Evolutionary conservation across 2,329 filamentous ascomycete genomes (phyloP).

Genomic region (Clonostachys rosea): DNA sequence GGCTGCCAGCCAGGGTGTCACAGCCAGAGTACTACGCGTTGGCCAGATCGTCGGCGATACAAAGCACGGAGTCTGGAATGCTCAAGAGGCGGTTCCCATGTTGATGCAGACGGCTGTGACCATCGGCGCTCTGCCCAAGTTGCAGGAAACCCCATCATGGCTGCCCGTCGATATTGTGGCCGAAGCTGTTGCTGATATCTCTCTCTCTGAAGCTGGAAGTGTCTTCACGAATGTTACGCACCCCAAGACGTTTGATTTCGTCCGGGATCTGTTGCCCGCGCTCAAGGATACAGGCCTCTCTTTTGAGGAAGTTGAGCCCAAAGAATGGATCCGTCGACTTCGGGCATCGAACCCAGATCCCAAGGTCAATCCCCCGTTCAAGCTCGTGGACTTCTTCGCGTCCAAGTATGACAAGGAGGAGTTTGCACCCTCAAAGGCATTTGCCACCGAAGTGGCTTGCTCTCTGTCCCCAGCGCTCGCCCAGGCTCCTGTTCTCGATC

Average conservation of each 20-base stretch:
- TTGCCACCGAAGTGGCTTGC: slow-evolving; percentile 27
- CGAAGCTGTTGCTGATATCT: slow-evolving; percentile 20
- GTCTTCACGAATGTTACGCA: slow-evolving; percentile 43
- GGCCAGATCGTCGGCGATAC: slow-evolving; percentile 47
- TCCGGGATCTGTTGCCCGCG: slow-evolving; percentile 40
- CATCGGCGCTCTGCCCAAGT: slow-evolving; percentile 37
- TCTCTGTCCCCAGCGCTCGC: slow-evolving; percentile 38
- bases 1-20: slow-evolving; percentile 19
- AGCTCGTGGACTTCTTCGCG: slow-evolving; percentile 47
- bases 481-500: slow-evolving; percentile 22
- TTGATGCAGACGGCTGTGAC: slow-evolving; percentile 42
- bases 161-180: slow-evolving; percentile 35
- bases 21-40: slow-evolving; percentile 32
- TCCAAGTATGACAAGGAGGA: slow-evolving; percentile 21
- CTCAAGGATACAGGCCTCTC: slow-evolving; percentile 34
- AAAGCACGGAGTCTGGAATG: slow-evolving; percentile 41
- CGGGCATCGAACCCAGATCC: slow-evolving; percentile 37
- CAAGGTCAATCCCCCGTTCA: slow-evolving; percentile 42
- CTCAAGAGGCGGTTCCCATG: slow-evolving; percentile 45
- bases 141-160: slow-evolving; percentile 38
- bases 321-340: slow-evolving; percentile 37
- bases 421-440: slow-evolving; percentile 34
- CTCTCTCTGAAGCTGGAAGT: slow-evolving; percentile 12
- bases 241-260: slow-evolving; percentile 43
- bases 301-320: slow-evolving; percentile 35